phyloP scores from a whole-genome alignment of 257 asterid species.

The Ajuga chamaepitys region DNA sequence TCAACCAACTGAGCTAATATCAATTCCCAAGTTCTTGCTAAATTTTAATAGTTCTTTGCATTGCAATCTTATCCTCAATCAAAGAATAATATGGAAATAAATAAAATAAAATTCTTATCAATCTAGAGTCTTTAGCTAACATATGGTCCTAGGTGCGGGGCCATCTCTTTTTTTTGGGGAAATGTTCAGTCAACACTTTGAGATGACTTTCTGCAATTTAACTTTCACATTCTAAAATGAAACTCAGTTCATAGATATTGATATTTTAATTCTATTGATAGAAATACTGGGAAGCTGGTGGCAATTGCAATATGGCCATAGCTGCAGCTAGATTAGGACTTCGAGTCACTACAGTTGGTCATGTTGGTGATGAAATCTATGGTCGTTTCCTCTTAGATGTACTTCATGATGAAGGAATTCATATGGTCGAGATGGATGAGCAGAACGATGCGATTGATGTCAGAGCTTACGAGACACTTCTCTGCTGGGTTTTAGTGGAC shows the following conservation, averaged over 20 bases:
- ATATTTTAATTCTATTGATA: slow-evolving; percentile 26
- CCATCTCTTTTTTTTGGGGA: background rate
- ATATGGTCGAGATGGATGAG: slow-evolving; percentile 55
- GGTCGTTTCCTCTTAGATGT: slow-evolving; percentile 79
- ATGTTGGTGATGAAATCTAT: slow-evolving; percentile 75
- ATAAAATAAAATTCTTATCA: background rate
- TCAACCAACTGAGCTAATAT: too few species aligned
- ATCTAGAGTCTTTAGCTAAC: background rate
- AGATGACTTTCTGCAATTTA: background rate
- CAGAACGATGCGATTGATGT: slow-evolving; percentile 32
- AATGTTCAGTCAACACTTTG: background rate
- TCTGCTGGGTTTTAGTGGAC: slow-evolving; percentile 96
- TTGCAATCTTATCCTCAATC: too few species aligned
- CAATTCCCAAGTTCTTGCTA: too few species aligned
- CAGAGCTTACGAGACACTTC: slow-evolving; percentile 55
- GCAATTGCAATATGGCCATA: slow-evolving; percentile 93
- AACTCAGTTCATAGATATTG: background rate
- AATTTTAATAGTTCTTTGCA: background rate
- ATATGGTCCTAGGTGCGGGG: background rate
- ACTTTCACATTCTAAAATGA: background rate
- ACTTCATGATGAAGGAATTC: slow-evolving; percentile 66
- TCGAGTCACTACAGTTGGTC: slow-evolving; percentile 57
- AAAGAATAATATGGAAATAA: too few species aligned
- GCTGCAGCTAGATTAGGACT: slow-evolving; percentile 98
- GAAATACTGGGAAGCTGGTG: slow-evolving; percentile 98